Evolutionary conservation across 768 basidiomycete genomes (phyloP), one percentile per base, ranked within the genome.

Genomic region (Pleurotus tuber-regium): DNA sequence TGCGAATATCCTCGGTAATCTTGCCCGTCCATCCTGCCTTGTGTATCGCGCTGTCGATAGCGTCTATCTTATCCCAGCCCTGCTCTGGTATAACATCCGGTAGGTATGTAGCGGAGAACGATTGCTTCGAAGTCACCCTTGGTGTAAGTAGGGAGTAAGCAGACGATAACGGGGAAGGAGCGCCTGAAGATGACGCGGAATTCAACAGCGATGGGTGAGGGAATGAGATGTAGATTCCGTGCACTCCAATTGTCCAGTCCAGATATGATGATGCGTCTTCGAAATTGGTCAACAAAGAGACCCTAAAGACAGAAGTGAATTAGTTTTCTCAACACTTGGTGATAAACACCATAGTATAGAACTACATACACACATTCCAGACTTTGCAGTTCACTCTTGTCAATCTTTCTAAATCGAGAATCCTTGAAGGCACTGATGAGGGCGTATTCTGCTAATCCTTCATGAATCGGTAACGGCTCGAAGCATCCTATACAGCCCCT

Each of bases 401-500:
- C 78, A 61, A 99, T 90, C 68, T 78, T 83, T 59, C 75, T 77
- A 75, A 99, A 99, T 35, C 96, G 80, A 51, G 79, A 75, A 66
- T 99, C 96, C 61, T 85, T 78, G 67, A 97, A 86, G 14, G 95
- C 95, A 63, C 93, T 94, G 66, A 89, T 80, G 52, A 94, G 78
- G 23, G 96, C 96, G 63, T 97, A 98, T 58, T 98, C 92, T 35
- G 80, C 78, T 54, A 99, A 66, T 12, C 92, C 93, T 24, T 87
- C 78, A 51, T 73, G 79, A 24, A 98, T 73, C 9, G 83, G 69
- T 66, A 86, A 76, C 9, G 90, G 77, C 28, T 86, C 83, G 61
- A 99, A 99, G 68, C 82, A 93, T 61, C 96, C 96, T 59, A 99
- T 98, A 70, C 96, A 99, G 41, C 96, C 96, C 47, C 96, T 74